These are phyloP conservation scores for Phytophthora aleatoria DNA, from an alignment of 352 stramenopile species.

Conservation along the genomic window DNA sequence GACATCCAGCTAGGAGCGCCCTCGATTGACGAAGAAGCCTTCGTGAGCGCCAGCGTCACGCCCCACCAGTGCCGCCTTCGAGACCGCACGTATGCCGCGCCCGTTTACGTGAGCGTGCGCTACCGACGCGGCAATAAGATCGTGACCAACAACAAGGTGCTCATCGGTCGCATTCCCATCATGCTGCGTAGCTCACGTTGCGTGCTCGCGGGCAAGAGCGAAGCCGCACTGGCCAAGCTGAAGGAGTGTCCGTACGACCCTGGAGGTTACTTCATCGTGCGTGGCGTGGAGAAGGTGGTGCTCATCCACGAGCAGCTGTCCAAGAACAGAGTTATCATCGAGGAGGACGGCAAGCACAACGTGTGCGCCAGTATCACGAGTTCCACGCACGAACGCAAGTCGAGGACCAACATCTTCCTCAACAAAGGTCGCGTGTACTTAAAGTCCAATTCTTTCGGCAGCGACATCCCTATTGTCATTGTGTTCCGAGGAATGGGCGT, in stretches of 20 bases:
- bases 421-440: conserved; percentile 97
- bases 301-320: conserved; percentile 99
- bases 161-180: conserved; percentile 97
- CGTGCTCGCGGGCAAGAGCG: conserved; percentile 94
- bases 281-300: conserved; percentile 98
- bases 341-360: conserved; percentile 94
- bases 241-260: conserved; percentile 99
- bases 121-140: conserved; percentile 98
- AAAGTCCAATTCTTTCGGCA: conserved; percentile 98
- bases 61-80: conserved; percentile 98
- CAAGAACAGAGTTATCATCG: conserved; percentile 99
- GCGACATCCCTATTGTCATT: conserved; percentile 98
- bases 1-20: conserved; percentile 98
- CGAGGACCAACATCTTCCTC: conserved; percentile 96
- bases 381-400: conserved; percentile 99
- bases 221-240: conserved; percentile 94
- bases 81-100: conserved; percentile 99
- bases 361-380: conserved; percentile 96
- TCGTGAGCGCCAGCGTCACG: conserved; percentile 92
- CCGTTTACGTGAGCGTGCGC: conserved; percentile 98
- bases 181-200: conserved; percentile 98
- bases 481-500: conserved; percentile 98
- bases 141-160: conserved; percentile 97
- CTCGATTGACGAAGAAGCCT: conserved; percentile 97
- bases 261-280: conserved; percentile 99